Evolutionary conservation across 2,329 filamentous ascomycete species (phyloP).

Genomic region (Cladosporium cucumerinum): DNA sequence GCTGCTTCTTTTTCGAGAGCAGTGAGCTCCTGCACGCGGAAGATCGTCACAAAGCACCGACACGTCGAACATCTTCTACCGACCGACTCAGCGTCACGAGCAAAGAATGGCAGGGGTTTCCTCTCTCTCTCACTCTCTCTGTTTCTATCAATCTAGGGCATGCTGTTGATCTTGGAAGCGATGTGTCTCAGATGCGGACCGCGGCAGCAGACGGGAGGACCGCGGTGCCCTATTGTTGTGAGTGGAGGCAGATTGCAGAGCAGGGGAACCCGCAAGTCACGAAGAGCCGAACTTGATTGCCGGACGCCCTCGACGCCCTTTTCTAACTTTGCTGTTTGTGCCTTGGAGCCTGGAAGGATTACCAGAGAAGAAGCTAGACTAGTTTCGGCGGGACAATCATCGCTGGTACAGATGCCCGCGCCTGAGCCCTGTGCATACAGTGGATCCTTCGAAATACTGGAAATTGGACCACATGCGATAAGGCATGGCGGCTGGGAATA

Average conservation of each 20-base stretch:
- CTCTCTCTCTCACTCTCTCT: not conserved
- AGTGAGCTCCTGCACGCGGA: conserved; percentile 2
- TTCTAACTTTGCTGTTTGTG: not conserved
- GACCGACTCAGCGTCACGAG: not conserved
- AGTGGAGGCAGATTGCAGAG: conserved; percentile 1
- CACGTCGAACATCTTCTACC: not conserved
- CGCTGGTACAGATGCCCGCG: conserved; percentile 1
- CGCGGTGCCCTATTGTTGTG: not conserved
- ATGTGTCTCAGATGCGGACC: not conserved
- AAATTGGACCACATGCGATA: conserved; percentile 8
- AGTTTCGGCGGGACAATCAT: not conserved
- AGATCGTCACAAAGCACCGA: conserved; percentile 3
- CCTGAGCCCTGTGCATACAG: not conserved
- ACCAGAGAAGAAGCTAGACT: not conserved
- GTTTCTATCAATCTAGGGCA: not conserved
- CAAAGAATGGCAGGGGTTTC: not conserved
- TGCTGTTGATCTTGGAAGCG: not conserved
- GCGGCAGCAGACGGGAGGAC: not conserved
- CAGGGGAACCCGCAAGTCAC: not conserved
- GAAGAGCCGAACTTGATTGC: conserved; percentile 7
- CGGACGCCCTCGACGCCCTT: conserved; percentile 1
- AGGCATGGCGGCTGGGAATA: not conserved
- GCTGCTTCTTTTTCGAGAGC: conserved; percentile 12
- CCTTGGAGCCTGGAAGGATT: not conserved
- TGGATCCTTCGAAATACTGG: conserved; percentile 7